Percentiles rank a stretch among this genome's conserved stretches.
These are phyloP conservation scores for Suhomyces sp. DNA, from an alignment of 805 yeast genomes.

Conservation along the genomic window DNA sequence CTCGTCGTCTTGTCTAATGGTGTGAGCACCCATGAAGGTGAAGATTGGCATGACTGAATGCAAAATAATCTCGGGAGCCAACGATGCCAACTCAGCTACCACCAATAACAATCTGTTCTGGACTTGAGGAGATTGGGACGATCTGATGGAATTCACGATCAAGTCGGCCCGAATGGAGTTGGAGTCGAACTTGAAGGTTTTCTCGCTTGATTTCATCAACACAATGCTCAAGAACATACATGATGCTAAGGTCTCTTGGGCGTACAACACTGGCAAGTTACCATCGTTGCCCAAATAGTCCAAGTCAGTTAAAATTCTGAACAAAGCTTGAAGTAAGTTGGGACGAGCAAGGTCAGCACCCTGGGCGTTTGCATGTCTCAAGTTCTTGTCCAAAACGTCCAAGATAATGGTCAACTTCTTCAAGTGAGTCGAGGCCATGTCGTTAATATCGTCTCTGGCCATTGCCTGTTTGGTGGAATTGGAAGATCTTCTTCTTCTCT, in stretches of 20 bases:
- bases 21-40: conserved; percentile 98
- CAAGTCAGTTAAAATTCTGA: conserved; percentile 65
- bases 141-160: conserved; percentile 84
- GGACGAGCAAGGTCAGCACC: conserved; percentile 35
- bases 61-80: conserved; percentile 86
- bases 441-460: conserved; percentile 65
- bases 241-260: conserved; percentile 86
- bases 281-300: conserved; percentile 90
- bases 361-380: conserved; percentile 26
- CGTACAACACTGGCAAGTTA: conserved; percentile 82
- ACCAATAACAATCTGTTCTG: conserved; percentile 85
- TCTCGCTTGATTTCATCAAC: conserved; percentile 39
- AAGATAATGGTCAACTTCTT: conserved; percentile 73
- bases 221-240: conserved; percentile 74
- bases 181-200: conserved; percentile 47
- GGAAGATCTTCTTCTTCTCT: conserved; percentile 80
- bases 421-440: conserved; percentile 74
- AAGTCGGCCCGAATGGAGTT: conserved; percentile 81
- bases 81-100: conserved; percentile 79
- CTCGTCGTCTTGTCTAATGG: conserved; percentile 94
- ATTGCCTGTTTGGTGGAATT: conserved; percentile 73
- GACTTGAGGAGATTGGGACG: conserved; percentile 88
- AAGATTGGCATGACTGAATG: conserved; percentile 99
- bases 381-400: conserved; percentile 66
- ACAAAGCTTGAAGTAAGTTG: conserved; percentile 48